Base-by-base conservation (phyloP, 345 rosid species). In the Erysimum cheiranthoides region DNA sequence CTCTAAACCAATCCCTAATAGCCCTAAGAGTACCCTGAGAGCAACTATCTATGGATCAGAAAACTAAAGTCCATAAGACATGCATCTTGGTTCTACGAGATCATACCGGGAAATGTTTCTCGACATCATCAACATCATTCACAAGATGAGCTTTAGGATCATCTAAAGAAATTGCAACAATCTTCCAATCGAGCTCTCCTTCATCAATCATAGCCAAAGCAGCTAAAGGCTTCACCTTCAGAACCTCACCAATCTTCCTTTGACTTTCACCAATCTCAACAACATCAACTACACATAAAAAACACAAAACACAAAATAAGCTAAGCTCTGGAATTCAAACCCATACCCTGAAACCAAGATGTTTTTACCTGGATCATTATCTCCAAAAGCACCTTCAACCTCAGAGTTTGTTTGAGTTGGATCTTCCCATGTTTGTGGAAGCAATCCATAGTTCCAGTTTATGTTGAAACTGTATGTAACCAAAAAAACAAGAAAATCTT, bases 351-450 rank as follows among this genome's bases (percentile, higher is more conserved):
- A 62, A 61, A 13, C 34, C 10, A 0, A 51, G 14, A 31, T 31
- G 11, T 14, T 30, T 14, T 1, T 3, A 54, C 97, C 94, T 40
- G 97, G 97, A 82, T 95, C 98, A 69, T 92, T 95, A 80, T 95
- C 99, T 4, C 99, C 98, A 40, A 90, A 85, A 28, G 96, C 93
- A 25, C 94, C 94, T 73, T 90, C 98, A 76, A 95, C 94, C 67
- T 95, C 97, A 74, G 81, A 21, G 70, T 95, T 90, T 16, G 96
- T 88, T 1, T 79, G 61, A 63, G 97, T 73, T 57, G 98, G 99
- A 79, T 95, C 99, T 83, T 95, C 99, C 98, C 99, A 95, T 80
- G 99, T 95, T 77, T 95, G 97, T 45, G 97, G 98, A 84, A 92
- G 94, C 85, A 95, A 76, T 54, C 99, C 99, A 80, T 95, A 92